Conservation (phyloP, 2,329 filamentous ascomycete genomes). For the Diaporthe aspalathi region DNA sequence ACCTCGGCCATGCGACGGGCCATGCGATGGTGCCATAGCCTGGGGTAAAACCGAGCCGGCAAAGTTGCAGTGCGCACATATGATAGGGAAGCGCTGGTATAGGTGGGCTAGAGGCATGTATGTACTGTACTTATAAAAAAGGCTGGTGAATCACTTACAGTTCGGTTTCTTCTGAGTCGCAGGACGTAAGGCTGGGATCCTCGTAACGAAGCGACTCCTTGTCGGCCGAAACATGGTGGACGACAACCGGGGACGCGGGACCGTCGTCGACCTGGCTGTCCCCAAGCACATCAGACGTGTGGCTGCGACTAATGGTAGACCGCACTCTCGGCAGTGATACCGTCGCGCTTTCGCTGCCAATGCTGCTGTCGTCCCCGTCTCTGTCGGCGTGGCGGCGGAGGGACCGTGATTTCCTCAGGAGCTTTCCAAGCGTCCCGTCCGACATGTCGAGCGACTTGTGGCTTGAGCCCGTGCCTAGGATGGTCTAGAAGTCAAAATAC, state of each 20-base stretch:
- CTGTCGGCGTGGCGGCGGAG: constrained; percentile 60
- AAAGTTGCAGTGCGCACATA: constrained; percentile 1
- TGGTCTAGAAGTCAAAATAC: constrained; percentile 1
- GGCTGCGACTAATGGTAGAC: constrained; percentile 48
- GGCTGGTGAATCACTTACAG: constrained; percentile 52
- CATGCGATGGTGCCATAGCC: constrained; percentile 23
- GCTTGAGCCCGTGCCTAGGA: not conserved
- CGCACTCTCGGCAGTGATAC: constrained; percentile 33
- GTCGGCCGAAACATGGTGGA: constrained; percentile 33
- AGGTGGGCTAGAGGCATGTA: too few relatives aligned
- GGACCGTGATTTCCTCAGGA: constrained; percentile 62
- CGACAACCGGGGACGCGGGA: constrained; percentile 41
- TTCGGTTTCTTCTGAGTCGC: constrained; percentile 60
- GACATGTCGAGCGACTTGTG: constrained; percentile 41
- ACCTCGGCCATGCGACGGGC: constrained; percentile 29
- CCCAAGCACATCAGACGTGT: constrained; percentile 53
- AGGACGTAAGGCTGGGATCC: constrained; percentile 56
- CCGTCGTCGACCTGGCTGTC: constrained; percentile 52
- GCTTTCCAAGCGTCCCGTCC: constrained; percentile 58
- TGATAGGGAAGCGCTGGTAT: constrained; percentile 2
- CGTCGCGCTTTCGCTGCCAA: constrained; percentile 44
- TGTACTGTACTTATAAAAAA: too few relatives aligned
- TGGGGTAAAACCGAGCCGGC: constrained; percentile 6
- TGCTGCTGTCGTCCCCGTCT: constrained; percentile 47
- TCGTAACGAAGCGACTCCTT: constrained; percentile 38